phyloP scores from a whole-genome alignment of 768 basidiomycete genomes.

The Exidia glandulosa region DNA sequence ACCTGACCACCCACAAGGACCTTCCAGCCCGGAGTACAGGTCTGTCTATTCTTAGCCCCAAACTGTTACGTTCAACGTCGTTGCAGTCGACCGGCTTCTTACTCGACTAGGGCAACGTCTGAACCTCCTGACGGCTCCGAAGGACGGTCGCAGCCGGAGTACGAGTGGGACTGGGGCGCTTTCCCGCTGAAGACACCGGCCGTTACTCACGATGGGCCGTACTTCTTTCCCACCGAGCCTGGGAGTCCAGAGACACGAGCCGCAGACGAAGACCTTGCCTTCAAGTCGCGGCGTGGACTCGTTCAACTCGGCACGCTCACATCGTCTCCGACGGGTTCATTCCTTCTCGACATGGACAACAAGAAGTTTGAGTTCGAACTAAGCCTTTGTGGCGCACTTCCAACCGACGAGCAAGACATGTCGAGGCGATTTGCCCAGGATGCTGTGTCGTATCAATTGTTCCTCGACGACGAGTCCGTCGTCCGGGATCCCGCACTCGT shows the following conservation, averaged over 20 bases:
- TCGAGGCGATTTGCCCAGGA: constrained; percentile 39
- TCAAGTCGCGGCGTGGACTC: constrained; percentile 1
- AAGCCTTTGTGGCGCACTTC: constrained; percentile 37
- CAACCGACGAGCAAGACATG: constrained; percentile 3
- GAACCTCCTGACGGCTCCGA: constrained; percentile 48
- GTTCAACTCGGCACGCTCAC: background rate
- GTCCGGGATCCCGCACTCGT: constrained; percentile 57
- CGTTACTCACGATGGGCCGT: background rate
- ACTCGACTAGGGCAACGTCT: constrained; percentile 41
- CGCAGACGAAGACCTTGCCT: constrained; percentile 20
- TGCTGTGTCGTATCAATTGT: constrained; percentile 50
- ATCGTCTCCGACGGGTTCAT: constrained; percentile 28
- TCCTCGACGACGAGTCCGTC: constrained; percentile 54
- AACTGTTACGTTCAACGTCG: background rate
- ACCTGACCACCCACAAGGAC: background rate
- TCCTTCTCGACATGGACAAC: constrained; percentile 54
- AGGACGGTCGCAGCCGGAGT: constrained; percentile 31
- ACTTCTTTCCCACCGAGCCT: constrained; percentile 25
- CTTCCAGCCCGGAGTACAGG: constrained; percentile 5
- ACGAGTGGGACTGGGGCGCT: constrained; percentile 91
- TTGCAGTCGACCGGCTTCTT: background rate
- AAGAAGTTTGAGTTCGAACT: constrained; percentile 59
- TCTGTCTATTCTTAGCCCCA: background rate
- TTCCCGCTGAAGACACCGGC: constrained; percentile 74
- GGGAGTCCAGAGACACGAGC: constrained; percentile 44